Evolutionary conservation across 2,329 filamentous ascomycete species (phyloP), one percentile per base, ranked within the genome.

Genomic region (Cordyceps cateniannulata): DNA sequence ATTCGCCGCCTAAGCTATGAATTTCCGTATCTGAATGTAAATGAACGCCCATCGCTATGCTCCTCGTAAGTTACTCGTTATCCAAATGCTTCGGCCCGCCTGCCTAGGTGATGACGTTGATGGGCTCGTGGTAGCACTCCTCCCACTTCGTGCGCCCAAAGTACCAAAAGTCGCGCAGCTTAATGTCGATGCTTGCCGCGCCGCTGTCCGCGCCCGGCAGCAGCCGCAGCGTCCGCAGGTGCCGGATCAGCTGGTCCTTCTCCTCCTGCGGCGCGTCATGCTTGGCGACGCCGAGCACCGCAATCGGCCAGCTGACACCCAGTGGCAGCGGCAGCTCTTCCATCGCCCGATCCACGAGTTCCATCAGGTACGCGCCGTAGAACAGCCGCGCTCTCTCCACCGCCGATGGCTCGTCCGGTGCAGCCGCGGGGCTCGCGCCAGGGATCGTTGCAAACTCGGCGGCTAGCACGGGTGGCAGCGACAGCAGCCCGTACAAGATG

Each of bases 131-230:
- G 20, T 60, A 60, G 25, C 57, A 60, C 27, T 60, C 35, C 20
- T 59, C 57, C 57, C 57, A 60, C 40, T 40, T 18, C 7, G 57
- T 60, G 16, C 16, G 27, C 38, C 57, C 48, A 45, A 60, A 60
- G 32, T 9, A 52, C 57, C 57, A 60, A 35, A 60, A 60, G 40
- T 60, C 57, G 7, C 57, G 48, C 20, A 60, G 40, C 57, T 60
- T 60, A 1, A 52, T 45, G 3, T 45, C 49, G 20, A 60, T 60
- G 6, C 29, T 60, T 3, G 40, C 57, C 14, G 57, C 57, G 9
- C 57, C 57, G 38, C 57, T 53, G 49, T 60, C 57, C 6, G 57
- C 57, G n/a, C 57, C 57, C 2, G 49, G 38, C n/a, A 14, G 29
- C 38, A 32, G 27, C 8, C 57, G 57, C 40, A 60, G 40, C 4